phyloP scores from a whole-genome alignment of 345 rosid genomes.

The Euphorbia tirucalli region DNA sequence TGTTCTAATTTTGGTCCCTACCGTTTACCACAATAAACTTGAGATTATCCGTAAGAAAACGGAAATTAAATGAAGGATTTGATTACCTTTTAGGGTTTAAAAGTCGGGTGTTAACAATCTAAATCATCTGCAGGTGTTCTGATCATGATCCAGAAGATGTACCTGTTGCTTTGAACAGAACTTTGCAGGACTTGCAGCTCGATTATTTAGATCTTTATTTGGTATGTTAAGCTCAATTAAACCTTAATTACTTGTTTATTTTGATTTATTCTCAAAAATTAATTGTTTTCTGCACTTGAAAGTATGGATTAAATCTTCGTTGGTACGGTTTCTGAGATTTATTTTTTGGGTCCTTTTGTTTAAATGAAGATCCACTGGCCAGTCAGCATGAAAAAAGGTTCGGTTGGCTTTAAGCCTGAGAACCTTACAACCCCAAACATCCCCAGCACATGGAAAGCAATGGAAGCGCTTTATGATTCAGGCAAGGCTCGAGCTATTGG shows the following conservation, averaged over 20 bases:
- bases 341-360: neutral
- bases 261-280: no score
- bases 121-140: constrained; percentile 14
- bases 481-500: constrained; percentile 64
- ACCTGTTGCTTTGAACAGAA: constrained; percentile 19
- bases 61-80: neutral
- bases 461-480: constrained; percentile 60
- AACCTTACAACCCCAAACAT: constrained; percentile 45
- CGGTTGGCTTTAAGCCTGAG: constrained; percentile 35
- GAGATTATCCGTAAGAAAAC: no score
- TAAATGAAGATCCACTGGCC: constrained; percentile 15
- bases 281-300: neutral
- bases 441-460: constrained; percentile 59
- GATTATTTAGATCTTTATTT: constrained; percentile 20
- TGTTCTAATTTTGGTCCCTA: no score
- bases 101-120: neutral
- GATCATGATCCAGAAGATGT: constrained; percentile 27
- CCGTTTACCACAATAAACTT: no score
- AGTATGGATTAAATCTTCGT: neutral
- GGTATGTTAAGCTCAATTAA: neutral
- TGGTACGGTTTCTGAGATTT: neutral
- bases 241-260: neutral
- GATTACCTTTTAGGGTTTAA: neutral
- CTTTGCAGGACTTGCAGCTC: constrained; percentile 25
- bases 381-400: constrained; percentile 40